These are phyloP conservation scores for Bruguiera hainesii DNA, from an alignment of 441 rosid species.

Conservation along the genomic window DNA sequence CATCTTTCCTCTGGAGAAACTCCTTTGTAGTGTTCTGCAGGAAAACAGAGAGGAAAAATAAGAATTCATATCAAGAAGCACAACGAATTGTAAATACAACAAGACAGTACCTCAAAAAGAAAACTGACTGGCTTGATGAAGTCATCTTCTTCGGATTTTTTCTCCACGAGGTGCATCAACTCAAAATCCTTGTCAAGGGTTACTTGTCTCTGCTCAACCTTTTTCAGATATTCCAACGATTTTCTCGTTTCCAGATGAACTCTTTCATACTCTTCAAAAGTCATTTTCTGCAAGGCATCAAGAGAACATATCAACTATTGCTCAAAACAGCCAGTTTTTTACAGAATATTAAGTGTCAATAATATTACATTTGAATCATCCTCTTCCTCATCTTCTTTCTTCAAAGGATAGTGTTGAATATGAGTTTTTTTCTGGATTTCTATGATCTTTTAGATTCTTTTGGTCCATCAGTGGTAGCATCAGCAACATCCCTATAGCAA, in stretches of 20 bases:
- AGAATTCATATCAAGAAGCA: background rate
- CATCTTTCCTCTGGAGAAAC: conserved; percentile 5
- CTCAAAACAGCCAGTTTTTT: background rate
- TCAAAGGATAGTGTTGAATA: background rate
- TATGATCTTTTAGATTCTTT: background rate
- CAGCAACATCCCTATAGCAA: background rate
- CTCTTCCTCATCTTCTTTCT: background rate
- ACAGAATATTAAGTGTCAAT: background rate
- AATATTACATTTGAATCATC: background rate
- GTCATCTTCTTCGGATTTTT: background rate
- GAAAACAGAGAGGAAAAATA: background rate
- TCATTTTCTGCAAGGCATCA: conserved; percentile 11
- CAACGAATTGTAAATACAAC: background rate
- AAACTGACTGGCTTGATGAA: conserved; percentile 10
- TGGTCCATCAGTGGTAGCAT: background rate
- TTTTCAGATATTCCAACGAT: conserved; percentile 7
- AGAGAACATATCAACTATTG: background rate
- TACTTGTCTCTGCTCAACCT: conserved; percentile 5
- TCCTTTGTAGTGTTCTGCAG: conserved; percentile 12
- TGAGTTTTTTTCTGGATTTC: background rate
- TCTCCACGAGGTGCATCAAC: conserved; percentile 17
- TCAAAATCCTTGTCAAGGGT: conserved; percentile 20
- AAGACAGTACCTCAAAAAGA: background rate
- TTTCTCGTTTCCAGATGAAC: background rate
- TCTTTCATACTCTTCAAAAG: conserved; percentile 16